Evolutionary conservation across 768 basidiomycete species (phyloP).

Genomic region (Tylopilus sp.): DNA sequence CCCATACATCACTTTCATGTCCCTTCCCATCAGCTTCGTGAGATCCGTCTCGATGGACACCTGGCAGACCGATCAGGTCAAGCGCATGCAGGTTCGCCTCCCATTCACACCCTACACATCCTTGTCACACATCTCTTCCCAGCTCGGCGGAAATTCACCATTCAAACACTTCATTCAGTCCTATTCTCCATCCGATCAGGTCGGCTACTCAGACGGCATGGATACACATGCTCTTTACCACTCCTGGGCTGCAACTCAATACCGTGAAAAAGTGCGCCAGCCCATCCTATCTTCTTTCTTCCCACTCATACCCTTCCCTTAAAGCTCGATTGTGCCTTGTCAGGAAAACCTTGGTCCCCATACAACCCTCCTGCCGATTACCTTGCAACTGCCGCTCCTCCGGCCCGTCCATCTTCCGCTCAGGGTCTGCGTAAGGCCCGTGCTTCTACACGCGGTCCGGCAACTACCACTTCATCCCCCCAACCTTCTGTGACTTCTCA

Average conservation of each 20-base stretch:
- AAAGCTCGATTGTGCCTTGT: slow-evolving; percentile 77
- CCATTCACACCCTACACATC: slow-evolving; percentile 2
- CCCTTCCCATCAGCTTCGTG: slow-evolving; percentile 60
- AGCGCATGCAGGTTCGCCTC: slow-evolving; percentile 76
- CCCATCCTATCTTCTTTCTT: background rate
- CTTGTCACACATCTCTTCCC: slow-evolving; percentile 10
- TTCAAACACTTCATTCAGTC: slow-evolving; percentile 77
- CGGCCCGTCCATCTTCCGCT: slow-evolving; percentile 65
- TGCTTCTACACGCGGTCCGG: slow-evolving; percentile 54
- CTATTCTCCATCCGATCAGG: slow-evolving; percentile 62
- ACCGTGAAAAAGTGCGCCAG: slow-evolving; percentile 80
- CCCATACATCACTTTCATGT: background rate
- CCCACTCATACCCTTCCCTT: slow-evolving; percentile 17
- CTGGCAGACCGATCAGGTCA: slow-evolving; percentile 87
- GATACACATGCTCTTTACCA: slow-evolving; percentile 79
- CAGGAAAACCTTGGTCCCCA: slow-evolving; percentile 76
- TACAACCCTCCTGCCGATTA: slow-evolving; percentile 60
- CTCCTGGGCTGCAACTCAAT: slow-evolving; percentile 92
- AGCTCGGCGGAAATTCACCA: slow-evolving; percentile 87
- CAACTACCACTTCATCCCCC: slow-evolving; percentile 24
- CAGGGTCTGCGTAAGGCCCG: slow-evolving; percentile 89
- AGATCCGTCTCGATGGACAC: slow-evolving; percentile 96
- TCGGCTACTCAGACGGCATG: slow-evolving; percentile 63
- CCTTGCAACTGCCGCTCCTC: slow-evolving; percentile 34
- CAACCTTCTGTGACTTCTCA: slow-evolving; percentile 24